Conservation (phyloP, 2,329 filamentous ascomycete genomes). For the Pseudogymnoascus sp. region DNA sequence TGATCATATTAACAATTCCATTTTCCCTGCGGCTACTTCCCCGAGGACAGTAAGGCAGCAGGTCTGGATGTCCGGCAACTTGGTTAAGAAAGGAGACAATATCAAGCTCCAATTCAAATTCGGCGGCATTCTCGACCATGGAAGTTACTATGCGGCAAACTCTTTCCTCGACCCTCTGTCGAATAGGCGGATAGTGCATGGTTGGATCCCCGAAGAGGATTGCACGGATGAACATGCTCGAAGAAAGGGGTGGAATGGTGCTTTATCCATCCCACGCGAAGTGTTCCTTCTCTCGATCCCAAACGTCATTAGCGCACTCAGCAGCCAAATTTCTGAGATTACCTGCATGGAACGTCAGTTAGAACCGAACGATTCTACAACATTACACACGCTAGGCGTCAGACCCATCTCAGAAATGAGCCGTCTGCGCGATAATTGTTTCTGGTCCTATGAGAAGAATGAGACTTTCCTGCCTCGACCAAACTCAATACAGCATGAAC, state of each 20-base stretch:
- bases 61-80: constrained; percentile 15
- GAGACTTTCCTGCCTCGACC: background rate
- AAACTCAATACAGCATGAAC: background rate
- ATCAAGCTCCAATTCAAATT: constrained; percentile 11
- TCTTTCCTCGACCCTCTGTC: constrained; percentile 12
- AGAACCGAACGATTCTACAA: background rate
- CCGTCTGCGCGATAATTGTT: constrained; percentile 1
- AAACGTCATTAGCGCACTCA: background rate
- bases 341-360: background rate
- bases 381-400: constrained; percentile 16
- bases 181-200: constrained; percentile 11
- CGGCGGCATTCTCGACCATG: constrained; percentile 19
- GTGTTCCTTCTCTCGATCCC: background rate
- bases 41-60: background rate
- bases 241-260: constrained; percentile 14
- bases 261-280: constrained; percentile 11
- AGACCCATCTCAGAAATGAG: constrained; percentile 18
- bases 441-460: background rate
- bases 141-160: constrained; percentile 16
- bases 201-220: constrained; percentile 17
- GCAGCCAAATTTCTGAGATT: background rate
- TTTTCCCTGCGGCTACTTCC: background rate
- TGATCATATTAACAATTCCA: background rate
- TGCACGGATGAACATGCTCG: background rate
- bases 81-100: background rate